Evolutionary conservation across 139 green algal species (phyloP), one percentile per base, ranked within the genome.

Genomic region (Bryopsis sp.): DNA sequence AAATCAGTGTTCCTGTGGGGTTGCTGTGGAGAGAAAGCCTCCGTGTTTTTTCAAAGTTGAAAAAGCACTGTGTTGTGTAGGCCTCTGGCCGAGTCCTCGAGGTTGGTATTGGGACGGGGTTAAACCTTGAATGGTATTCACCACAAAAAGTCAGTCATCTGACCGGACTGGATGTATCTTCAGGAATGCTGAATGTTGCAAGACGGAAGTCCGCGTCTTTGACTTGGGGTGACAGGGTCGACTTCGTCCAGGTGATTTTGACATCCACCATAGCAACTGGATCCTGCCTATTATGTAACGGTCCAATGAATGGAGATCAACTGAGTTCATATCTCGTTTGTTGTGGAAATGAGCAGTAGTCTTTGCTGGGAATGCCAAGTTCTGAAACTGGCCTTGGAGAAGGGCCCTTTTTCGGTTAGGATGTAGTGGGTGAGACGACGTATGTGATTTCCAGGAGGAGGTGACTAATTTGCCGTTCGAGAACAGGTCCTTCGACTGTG

Each of bases 91-190:
- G 66, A 2, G 71, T 82, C 0, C 31, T 84, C 6, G 74, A 88
- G 62, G 68, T 83, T 5, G 83, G 57, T 1, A 79, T 85, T 5
- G 83, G 83, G 32, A 90, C 84, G 2, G 84, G 84, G 6, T 72
- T 90, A 2, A 89, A 89, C 63, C 65, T 90, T 47, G 71, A 67
- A 7, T 70, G 79, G 31, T 89, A 89, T 58, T 38, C 69, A 5
- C 38, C 19, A 4, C 43, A 2, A 3, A 24, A 19, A 38, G 67
- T 38, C 43, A 37, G 22, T 28, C 47, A 8, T 34, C 64, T 62
- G 11, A 6, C 24, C 31, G 34, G 19, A 32, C 64, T 35, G 19
- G 32, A 62, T 8, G n/a, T 5, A 19, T 54, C 43, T 26, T 54
- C 43, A 26, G 43, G 19, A 19, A 54, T 54, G 39, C 47, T 80